These are phyloP conservation scores for Mycena filopes DNA, from an alignment of 768 basidiomycete species.

Conservation along the genomic window DNA sequence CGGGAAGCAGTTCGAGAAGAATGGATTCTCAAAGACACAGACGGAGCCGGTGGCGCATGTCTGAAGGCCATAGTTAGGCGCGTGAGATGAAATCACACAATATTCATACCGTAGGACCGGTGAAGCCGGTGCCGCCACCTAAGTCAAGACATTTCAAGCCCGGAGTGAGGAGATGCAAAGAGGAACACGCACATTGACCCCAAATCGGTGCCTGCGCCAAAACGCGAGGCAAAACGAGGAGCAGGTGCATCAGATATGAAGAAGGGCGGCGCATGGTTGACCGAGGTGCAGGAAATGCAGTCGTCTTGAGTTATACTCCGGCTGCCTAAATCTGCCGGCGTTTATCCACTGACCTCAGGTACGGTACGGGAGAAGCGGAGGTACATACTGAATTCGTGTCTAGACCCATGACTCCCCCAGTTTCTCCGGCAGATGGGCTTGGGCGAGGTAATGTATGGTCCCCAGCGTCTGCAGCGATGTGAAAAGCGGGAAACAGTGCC, in stretches of 20 bases:
- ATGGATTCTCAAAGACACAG: slow-evolving; percentile 5
- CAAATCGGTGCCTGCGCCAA: slow-evolving; percentile 8
- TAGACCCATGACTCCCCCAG: too few relatives aligned
- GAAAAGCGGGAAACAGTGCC: too few relatives aligned
- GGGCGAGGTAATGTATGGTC: too few relatives aligned
- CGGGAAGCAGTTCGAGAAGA: slow-evolving; percentile 19
- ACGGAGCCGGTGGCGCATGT: neutral
- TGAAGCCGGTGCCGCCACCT: slow-evolving; percentile 17
- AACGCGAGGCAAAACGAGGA: neutral
- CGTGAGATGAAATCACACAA: too few relatives aligned
- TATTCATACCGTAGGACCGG: slow-evolving; percentile 17
- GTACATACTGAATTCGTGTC: too few relatives aligned
- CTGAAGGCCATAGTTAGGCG: neutral
- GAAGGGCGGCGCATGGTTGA: neutral
- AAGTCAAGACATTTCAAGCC: neutral
- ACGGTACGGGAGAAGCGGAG: too few relatives aligned
- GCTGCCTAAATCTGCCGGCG: too few relatives aligned
- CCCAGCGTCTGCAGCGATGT: too few relatives aligned
- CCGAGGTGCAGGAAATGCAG: too few relatives aligned
- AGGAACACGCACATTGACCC: slow-evolving; percentile 26
- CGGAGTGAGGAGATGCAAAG: neutral
- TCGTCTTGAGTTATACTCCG: too few relatives aligned
- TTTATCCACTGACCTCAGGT: too few relatives aligned
- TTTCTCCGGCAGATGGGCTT: too few relatives aligned
- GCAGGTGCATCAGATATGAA: neutral